A percentile compares a stretch with the other conserved stretches of the same genome.
phyloP scores from a whole-genome alignment of 495 filamentous ascomycete species.

The Filosporella fistucella region DNA sequence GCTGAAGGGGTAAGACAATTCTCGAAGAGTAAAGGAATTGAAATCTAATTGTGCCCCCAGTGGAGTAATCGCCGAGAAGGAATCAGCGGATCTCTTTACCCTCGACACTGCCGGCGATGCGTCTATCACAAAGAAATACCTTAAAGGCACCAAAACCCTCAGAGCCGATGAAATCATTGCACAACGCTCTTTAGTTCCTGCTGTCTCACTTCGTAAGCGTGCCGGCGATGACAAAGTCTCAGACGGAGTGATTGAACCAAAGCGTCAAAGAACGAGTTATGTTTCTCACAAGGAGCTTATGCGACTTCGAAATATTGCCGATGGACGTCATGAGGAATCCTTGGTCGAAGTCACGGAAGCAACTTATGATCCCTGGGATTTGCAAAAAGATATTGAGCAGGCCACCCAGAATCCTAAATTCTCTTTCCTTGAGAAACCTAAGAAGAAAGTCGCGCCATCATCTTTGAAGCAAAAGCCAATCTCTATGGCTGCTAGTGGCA shows the following conservation, averaged over 20 bases:
- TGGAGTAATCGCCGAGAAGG: slow-evolving; percentile 75
- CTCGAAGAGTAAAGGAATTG: slow-evolving; percentile 20
- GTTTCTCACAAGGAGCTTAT: slow-evolving; percentile 76
- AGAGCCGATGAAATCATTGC: slow-evolving; percentile 90
- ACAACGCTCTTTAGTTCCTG: slow-evolving; percentile 72
- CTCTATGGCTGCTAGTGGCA: slow-evolving; percentile 74
- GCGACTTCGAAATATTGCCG: slow-evolving; percentile 71
- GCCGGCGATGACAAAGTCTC: slow-evolving; percentile 46
- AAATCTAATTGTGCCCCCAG: too few relatives aligned
- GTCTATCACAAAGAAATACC: slow-evolving; percentile 53
- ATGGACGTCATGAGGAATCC: slow-evolving; percentile 57
- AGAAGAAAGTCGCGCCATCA: slow-evolving; percentile 64
- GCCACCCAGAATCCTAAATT: slow-evolving; percentile 44
- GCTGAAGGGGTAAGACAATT: slow-evolving; percentile 66
- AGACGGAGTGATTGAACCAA: slow-evolving; percentile 65
- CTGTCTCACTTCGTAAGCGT: slow-evolving; percentile 73
- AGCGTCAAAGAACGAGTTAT: slow-evolving; percentile 69
- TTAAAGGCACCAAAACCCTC: slow-evolving; percentile 66
- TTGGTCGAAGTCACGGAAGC: slow-evolving; percentile 50
- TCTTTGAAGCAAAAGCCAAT: slow-evolving; percentile 75
- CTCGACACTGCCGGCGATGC: slow-evolving; percentile 70
- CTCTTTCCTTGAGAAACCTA: slow-evolving; percentile 57
- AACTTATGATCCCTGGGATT: slow-evolving; percentile 76
- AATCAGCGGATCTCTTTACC: slow-evolving; percentile 72
- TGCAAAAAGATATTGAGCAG: slow-evolving; percentile 34